Base-by-base conservation (phyloP, 208 protist species). In the Leishmania amazonensis region DNA sequence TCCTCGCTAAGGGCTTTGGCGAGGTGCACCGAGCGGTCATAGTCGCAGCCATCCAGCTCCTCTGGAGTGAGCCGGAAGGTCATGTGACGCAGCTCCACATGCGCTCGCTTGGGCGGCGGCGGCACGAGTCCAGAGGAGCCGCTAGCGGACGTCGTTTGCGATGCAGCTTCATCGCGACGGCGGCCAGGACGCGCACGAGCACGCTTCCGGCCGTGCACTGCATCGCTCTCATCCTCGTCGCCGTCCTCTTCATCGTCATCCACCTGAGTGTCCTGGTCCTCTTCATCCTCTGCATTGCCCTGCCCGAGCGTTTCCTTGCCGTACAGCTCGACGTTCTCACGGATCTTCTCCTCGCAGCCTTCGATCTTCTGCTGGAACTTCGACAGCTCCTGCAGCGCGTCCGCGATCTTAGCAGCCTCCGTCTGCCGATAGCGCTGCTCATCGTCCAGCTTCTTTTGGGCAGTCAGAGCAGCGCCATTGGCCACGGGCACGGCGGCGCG, bases 321-420 rank as follows among this genome's bases (percentile, higher is more conserved):
- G 79, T 97, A 98, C n/a, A 97, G 80, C 84, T 95, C 90, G 3
- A 89, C 89, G 80, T 96, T 98, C 74, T 96, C 91, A 28, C 85
- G 83, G 31, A 98, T 96, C 73, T 96, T 96, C 81, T 90, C 88
- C 83, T 98, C 94, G 80, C 91, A 94, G 40, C 90, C 89, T 15
- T 97, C 91, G 78, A 96, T 97, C 81, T 97, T 97, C 83, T 97
- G 89, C 80, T 93, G 88, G 84, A 92, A 97, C 84, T 98, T 95
- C 42, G 86, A 88, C 19, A 98, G 71, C 79, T 97, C 92, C 84
- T 96, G 90, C 75, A 96, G 79, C 40, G 90, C 88, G 74, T 97
- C 92, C 8, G 92, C 92, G 54, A 97, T 94, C 75, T 94, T 94
- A 15, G 90, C 89, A 24, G 86, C 75, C 80, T 96, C 88, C 19